These are phyloP conservation scores for Tricholoma terreum DNA, from an alignment of 768 basidiomycete species.

Conservation along the genomic window DNA sequence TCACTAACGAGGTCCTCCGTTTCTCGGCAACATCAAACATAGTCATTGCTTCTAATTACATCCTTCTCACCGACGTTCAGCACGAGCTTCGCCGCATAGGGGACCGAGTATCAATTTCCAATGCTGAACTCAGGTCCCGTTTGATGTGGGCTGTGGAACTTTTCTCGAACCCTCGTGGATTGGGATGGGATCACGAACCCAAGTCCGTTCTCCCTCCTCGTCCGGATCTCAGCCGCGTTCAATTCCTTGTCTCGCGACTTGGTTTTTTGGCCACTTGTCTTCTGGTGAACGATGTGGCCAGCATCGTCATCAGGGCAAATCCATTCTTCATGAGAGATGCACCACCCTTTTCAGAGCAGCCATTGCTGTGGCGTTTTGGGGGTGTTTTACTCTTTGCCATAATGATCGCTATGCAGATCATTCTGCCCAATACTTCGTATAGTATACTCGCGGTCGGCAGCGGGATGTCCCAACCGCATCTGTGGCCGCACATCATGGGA, in stretches of 20 bases:
- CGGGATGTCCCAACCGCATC: conserved; percentile 9
- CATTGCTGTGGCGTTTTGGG: background rate
- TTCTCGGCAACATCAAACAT: background rate
- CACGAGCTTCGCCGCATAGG: conserved; percentile 15
- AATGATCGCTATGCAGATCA: background rate
- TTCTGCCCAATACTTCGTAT: background rate
- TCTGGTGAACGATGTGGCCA: background rate
- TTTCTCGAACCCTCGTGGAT: conserved; percentile 23
- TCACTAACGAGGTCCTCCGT: conserved; percentile 6
- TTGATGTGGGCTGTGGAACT: conserved; percentile 23
- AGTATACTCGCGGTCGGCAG: background rate
- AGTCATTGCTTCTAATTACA: conserved; percentile 6
- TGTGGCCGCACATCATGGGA: conserved; percentile 30
- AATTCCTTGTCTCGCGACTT: background rate
- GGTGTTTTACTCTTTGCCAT: background rate
- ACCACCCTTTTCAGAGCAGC: background rate
- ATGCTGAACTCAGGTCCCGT: conserved; percentile 17
- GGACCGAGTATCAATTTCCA: conserved; percentile 13
- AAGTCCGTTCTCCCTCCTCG: conserved; percentile 14
- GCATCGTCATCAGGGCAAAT: background rate
- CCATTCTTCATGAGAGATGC: background rate
- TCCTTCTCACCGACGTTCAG: conserved; percentile 28
- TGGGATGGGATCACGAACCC: conserved; percentile 29
- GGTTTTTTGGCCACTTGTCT: background rate
- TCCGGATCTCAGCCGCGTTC: background rate